phyloP scores from a whole-genome alignment of 106 monocot species.

The Apostasia ramifera region DNA sequence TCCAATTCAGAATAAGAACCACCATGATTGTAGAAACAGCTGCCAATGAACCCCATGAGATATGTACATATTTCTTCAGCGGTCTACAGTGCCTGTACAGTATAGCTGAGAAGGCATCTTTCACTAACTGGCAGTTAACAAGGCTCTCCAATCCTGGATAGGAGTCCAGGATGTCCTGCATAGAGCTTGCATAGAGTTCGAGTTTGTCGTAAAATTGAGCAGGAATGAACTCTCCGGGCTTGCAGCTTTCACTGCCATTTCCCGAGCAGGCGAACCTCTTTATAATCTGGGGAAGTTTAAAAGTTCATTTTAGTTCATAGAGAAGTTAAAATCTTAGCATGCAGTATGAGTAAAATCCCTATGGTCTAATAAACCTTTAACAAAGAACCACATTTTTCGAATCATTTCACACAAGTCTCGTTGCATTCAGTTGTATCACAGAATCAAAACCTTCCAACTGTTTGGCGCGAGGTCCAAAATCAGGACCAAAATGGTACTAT shows the following conservation, averaged over 20 bases:
- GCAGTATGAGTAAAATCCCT: too few species aligned
- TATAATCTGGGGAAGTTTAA: slow-evolving; percentile 29
- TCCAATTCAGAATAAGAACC: slow-evolving; percentile 26
- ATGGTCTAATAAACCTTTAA: too few species aligned
- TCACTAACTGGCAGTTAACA: slow-evolving; percentile 56
- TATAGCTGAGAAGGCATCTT: slow-evolving; percentile 79
- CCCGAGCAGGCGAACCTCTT: slow-evolving; percentile 50
- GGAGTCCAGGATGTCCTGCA: slow-evolving; percentile 60
- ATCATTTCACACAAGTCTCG: too few species aligned
- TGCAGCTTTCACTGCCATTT: slow-evolving; percentile 15
- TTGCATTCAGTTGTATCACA: too few species aligned
- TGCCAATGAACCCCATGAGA: slow-evolving; percentile 59
- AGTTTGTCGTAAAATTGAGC: slow-evolving; percentile 27
- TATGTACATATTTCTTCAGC: slow-evolving; percentile 37
- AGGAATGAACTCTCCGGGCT: slow-evolving; percentile 42
- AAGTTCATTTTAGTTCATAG: neutral
- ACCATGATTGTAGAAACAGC: slow-evolving; percentile 35
- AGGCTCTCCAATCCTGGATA: slow-evolving; percentile 63
- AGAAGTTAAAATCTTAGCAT: too few species aligned
- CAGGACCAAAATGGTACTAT: too few species aligned
- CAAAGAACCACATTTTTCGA: too few species aligned
- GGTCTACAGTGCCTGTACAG: slow-evolving; percentile 53
- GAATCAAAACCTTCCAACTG: too few species aligned
- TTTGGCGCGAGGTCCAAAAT: too few species aligned
- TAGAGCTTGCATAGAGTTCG: slow-evolving; percentile 41